phyloP scores from a whole-genome alignment of 371 early-diverging fungal genomes.

The Capniomyces stellatus region DNA sequence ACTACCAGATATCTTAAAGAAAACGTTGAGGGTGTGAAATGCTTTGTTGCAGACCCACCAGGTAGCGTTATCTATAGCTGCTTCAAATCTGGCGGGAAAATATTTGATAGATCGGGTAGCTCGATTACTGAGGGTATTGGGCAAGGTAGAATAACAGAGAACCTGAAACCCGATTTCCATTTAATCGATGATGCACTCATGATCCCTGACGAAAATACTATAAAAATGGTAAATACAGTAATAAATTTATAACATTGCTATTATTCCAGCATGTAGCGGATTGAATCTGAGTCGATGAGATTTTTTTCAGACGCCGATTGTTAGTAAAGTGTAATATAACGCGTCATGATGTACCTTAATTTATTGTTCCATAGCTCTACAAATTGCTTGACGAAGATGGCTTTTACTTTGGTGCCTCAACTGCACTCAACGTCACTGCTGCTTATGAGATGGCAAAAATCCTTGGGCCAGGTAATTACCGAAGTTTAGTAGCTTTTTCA shows the following conservation, averaged over 20 bases:
- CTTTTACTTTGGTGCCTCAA: slow-evolving; percentile 79
- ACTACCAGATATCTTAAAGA: slow-evolving; percentile 64
- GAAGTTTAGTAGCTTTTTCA: too few species aligned
- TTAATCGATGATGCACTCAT: slow-evolving; percentile 65
- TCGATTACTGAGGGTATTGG: slow-evolving; percentile 88
- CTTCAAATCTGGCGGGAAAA: slow-evolving; percentile 46
- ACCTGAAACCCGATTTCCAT: slow-evolving; percentile 56
- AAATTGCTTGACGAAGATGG: slow-evolving; percentile 83
- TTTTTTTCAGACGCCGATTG: too few species aligned
- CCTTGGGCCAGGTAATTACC: slow-evolving; percentile 66
- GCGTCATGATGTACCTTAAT: too few species aligned
- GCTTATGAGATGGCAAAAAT: slow-evolving; percentile 79
- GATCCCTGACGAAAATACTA: slow-evolving; percentile 65
- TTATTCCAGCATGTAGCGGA: too few species aligned
- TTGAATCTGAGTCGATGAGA: too few species aligned
- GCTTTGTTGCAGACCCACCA: slow-evolving; percentile 83
- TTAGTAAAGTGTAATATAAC: too few species aligned
- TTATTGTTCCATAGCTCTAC: slow-evolving; percentile 36
- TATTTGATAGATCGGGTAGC: slow-evolving; percentile 46
- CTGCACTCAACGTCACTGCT: slow-evolving; percentile 82
- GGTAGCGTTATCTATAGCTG: slow-evolving; percentile 75
- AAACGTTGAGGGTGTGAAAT: slow-evolving; percentile 41
- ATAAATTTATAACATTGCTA: background rate
- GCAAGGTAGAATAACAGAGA: slow-evolving; percentile 85
- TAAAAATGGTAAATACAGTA: slow-evolving; percentile 34